Percentiles rank a stretch among this genome's conserved stretches.
phyloP scores from a whole-genome alignment of 768 basidiomycete genomes.

The Lactifluus echinatus region DNA sequence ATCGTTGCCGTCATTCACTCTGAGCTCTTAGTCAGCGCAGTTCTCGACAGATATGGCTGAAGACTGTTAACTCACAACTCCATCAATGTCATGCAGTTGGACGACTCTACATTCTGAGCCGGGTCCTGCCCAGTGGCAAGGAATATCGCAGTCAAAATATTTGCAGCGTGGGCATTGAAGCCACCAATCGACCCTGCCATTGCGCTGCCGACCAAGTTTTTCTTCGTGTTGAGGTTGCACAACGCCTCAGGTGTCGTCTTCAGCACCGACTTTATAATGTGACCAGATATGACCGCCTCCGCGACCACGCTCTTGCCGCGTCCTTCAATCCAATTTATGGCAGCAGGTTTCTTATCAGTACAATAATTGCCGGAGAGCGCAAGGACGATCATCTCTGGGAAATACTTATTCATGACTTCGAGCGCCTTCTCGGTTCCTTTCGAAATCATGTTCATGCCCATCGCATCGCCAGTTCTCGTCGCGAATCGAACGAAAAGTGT shows the following conservation, averaged over 20 bases:
- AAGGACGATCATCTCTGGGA: slow-evolving; percentile 86
- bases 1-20: slow-evolving; percentile 82
- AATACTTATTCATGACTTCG: slow-evolving; percentile 63
- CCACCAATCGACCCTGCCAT: slow-evolving; percentile 99
- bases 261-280: slow-evolving; percentile 78
- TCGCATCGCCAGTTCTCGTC: slow-evolving; percentile 93
- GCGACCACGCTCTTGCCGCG: slow-evolving; percentile 97
- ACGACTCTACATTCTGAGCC: slow-evolving; percentile 97
- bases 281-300: slow-evolving; percentile 87
- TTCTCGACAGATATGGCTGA: slow-evolving; percentile 7
- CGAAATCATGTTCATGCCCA: slow-evolving; percentile 99
- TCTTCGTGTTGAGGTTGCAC: slow-evolving; percentile 90
- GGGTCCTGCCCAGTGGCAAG: slow-evolving; percentile 98
- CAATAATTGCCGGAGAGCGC: slow-evolving; percentile 97
- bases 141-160: slow-evolving; percentile 93
- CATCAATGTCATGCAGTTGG: slow-evolving; percentile 98
- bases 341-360: slow-evolving; percentile 99
- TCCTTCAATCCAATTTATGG: slow-evolving; percentile 99
- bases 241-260: slow-evolving; percentile 91
- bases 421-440: slow-evolving; percentile 97
- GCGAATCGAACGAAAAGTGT: slow-evolving; percentile 91
- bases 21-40: slow-evolving; percentile 27
- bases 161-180: slow-evolving; percentile 97
- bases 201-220: slow-evolving; percentile 94
- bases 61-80: slow-evolving; percentile 71